Evolutionary conservation across 140 eudicot species (phyloP), one percentile per base, ranked within the genome.

Genomic region (Bidens hawaiensis): DNA sequence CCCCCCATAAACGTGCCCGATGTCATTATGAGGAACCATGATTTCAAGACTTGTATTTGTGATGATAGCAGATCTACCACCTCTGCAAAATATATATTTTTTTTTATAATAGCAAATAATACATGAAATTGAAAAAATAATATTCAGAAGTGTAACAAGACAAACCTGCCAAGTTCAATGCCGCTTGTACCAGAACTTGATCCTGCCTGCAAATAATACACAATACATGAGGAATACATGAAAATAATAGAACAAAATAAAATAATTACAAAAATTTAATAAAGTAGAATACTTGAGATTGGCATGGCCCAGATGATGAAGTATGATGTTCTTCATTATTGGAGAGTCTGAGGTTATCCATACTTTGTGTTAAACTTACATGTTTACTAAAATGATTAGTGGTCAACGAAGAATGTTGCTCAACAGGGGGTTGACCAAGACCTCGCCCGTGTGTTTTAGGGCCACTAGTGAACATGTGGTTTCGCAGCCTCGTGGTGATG

Each of bases 151-250:
- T 26, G 19, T 25, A 26, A 53, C 38, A 53, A 50, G 62, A 55
- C 82, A 30, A 64, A 85, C 95, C 97, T 85, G 81, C 85, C 91
- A 78, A 75, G 83, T 69, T 85, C 94, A 15, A 48, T n/a, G 62
- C 83, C 79, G 54, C 78, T 74, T 71, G 79, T 72, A 77, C 41
- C 81, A 57, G 85, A 38, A 66, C 72, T 46, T 19, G 70, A 74
- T 54, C 60, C 60, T 7, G 62, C 54, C 96, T 82, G 74, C 67
- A 73, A 62, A 34, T 24, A 57, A 69, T 57, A 30, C 26, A 61
- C 36, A 67, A n/a, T 33, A 27, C 6, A 36, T n/a, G 25, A 31
- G 31, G 31, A 46, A 31, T 60, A 4, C 27, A 52, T 52, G 24
- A 28, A n/a, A 59, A 30, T 0, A 24, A 13, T 19, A 24, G 8